Percentiles rank a stretch among this genome's conserved stretches.
phyloP scores from a whole-genome alignment of 2,329 filamentous ascomycete species.

The Ophiostoma fasciatum region DNA sequence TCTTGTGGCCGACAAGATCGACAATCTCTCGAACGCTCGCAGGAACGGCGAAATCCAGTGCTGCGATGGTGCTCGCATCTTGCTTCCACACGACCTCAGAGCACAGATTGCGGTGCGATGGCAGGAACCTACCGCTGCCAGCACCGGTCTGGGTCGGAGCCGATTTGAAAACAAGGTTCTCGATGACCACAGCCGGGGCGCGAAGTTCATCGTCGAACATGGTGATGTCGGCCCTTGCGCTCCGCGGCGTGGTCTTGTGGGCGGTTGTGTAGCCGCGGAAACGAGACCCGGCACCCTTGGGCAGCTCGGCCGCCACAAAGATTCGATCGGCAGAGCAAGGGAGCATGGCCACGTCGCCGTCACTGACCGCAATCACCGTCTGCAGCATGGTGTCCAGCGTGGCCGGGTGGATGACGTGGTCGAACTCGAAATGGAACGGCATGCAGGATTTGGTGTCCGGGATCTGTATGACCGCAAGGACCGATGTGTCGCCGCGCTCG shows the following conservation, averaged over 20 bases:
- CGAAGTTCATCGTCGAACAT: constrained; percentile 24
- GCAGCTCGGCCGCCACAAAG: constrained; percentile 27
- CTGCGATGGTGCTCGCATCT: constrained; percentile 17
- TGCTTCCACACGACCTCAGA: constrained; percentile 33
- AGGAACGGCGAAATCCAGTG: not conserved
- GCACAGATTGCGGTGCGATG: constrained; percentile 33
- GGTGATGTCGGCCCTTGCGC: constrained; percentile 27
- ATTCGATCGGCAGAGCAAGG: constrained; percentile 30
- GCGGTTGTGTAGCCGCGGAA: constrained; percentile 29
- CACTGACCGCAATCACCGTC: constrained; percentile 29
- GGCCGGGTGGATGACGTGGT: constrained; percentile 41
- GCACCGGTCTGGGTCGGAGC: constrained; percentile 17
- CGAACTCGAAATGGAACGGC: constrained; percentile 37
- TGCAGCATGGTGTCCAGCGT: constrained; percentile 44
- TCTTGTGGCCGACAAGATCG: constrained; percentile 23
- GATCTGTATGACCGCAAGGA: constrained; percentile 23
- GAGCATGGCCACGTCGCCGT: constrained; percentile 28
- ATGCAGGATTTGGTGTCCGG: constrained; percentile 36
- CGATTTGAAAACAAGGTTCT: constrained; percentile 29
- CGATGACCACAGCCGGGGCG: constrained; percentile 25
- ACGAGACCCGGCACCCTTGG: constrained; percentile 17
- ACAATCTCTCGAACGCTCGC: constrained; percentile 16
- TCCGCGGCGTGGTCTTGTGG: constrained; percentile 18
- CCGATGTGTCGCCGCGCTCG: constrained; percentile 11
- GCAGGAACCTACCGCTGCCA: constrained; percentile 24